phyloP scores from a whole-genome alignment of 208 protist species.

The Leishmania braziliensis region DNA sequence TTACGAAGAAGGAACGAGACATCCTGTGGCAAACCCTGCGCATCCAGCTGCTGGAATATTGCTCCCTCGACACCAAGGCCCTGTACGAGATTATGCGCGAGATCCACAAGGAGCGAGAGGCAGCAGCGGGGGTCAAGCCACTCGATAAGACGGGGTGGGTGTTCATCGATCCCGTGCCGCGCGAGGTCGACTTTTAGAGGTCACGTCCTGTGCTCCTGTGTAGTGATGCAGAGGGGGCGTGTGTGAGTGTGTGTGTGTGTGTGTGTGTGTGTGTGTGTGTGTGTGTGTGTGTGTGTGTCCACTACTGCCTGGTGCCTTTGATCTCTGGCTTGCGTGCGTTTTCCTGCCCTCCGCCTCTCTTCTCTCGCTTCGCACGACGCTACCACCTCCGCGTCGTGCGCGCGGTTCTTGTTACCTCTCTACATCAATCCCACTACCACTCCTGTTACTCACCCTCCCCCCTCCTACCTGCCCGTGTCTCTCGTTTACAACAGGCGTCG shows the following conservation, averaged over 20 bases:
- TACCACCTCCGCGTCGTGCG: neutral
- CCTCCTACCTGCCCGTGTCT: neutral
- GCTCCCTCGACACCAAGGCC: slow-evolving; percentile 85
- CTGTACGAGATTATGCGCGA: slow-evolving; percentile 91
- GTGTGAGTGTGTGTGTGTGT: neutral
- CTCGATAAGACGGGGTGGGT: slow-evolving; percentile 87
- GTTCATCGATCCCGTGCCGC: slow-evolving; percentile 53
- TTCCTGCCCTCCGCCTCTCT: neutral
- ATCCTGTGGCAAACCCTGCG: slow-evolving; percentile 76
- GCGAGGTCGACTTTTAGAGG: slow-evolving; percentile 53
- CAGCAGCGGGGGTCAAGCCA: slow-evolving; percentile 36
- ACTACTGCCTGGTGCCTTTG: neutral
- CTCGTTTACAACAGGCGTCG: neutral
- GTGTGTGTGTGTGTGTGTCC: neutral
- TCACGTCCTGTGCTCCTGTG: neutral
- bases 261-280: neutral
- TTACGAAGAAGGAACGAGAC: slow-evolving; percentile 59
- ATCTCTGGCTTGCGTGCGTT: neutral
- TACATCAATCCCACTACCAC: neutral
- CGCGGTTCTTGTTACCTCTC: neutral
- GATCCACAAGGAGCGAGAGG: slow-evolving; percentile 68
- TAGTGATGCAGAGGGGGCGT: neutral
- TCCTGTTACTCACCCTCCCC: neutral
- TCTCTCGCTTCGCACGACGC: neutral
- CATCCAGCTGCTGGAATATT: slow-evolving; percentile 91